A percentile compares a stretch with the other conserved stretches of the same genome.
Evolutionary conservation across 192 early-diverging fungal species (phyloP).

Genomic region (Gonapodya prolifera): DNA sequence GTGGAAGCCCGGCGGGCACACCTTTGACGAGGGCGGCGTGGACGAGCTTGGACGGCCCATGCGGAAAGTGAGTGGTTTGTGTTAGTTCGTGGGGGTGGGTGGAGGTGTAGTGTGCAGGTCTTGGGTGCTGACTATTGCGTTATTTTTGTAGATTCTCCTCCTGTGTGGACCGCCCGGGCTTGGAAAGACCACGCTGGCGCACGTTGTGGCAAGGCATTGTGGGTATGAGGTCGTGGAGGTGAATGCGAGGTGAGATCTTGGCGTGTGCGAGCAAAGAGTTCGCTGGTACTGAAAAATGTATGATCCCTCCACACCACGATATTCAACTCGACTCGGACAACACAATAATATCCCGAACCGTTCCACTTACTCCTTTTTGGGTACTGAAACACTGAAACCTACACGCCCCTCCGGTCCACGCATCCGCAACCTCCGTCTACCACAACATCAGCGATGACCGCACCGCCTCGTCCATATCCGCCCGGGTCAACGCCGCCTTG

Average conservation of each 20-base stretch:
- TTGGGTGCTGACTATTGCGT: background rate
- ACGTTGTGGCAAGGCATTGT: slow-evolving; percentile 76
- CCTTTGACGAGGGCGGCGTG: background rate
- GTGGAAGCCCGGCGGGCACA: too few species aligned
- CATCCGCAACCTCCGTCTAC: background rate
- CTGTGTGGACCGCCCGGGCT: slow-evolving; percentile 85
- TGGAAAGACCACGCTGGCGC: slow-evolving; percentile 95
- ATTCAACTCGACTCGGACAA: too few species aligned
- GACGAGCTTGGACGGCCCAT: slow-evolving; percentile 29
- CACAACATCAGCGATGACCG: slow-evolving; percentile 74
- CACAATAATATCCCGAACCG: too few species aligned
- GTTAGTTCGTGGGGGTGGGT: slow-evolving; percentile 1
- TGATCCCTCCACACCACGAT: too few species aligned
- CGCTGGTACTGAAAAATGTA: too few species aligned
- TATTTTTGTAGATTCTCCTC: slow-evolving; percentile 35
- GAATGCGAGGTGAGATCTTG: slow-evolving; percentile 49
- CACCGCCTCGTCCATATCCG: slow-evolving; percentile 25
- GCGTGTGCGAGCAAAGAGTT: slow-evolving; percentile 12
- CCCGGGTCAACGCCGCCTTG: background rate
- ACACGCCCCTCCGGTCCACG: too few species aligned
- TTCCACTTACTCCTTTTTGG: too few species aligned
- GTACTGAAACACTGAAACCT: too few species aligned
- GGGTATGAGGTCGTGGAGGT: slow-evolving; percentile 88
- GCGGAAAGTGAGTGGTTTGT: slow-evolving; percentile 27
- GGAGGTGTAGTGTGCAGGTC: background rate